These are phyloP conservation scores for Cryptosporidium sp. DNA, from an alignment of 169 alveolate species.

Conservation along the genomic window DNA sequence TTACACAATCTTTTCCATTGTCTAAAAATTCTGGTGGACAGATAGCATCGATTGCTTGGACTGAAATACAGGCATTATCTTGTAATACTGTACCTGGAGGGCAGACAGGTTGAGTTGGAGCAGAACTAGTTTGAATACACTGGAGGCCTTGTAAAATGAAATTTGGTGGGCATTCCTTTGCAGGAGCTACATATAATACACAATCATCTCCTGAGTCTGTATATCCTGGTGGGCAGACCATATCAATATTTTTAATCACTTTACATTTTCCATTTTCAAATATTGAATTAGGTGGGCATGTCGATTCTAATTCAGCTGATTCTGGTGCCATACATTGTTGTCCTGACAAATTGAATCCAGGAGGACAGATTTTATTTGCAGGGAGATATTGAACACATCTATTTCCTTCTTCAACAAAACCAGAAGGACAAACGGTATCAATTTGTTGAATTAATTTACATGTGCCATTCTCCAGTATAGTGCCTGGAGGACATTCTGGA, in stretches of 20 bases:
- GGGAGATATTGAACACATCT: slow-evolving; percentile 75
- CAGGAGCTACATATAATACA: slow-evolving; percentile 75
- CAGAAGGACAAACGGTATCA: slow-evolving; percentile 75
- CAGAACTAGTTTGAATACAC: slow-evolving; percentile 61
- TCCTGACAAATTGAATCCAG: slow-evolving; percentile 71
- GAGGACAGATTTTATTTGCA: slow-evolving; percentile 74
- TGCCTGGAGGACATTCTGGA: slow-evolving; percentile 77
- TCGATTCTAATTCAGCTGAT: slow-evolving; percentile 61
- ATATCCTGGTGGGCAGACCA: slow-evolving; percentile 76
- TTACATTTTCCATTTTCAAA: slow-evolving; percentile 73
- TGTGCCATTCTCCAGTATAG: slow-evolving; percentile 72
- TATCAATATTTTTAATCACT: slow-evolving; percentile 71
- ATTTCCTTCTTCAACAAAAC: slow-evolving; percentile 76
- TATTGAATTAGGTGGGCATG: slow-evolving; percentile 66
- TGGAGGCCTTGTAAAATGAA: slow-evolving; percentile 70
- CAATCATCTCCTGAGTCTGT: slow-evolving; percentile 76
- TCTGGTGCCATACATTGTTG: slow-evolving; percentile 77
- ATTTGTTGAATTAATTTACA: slow-evolving; percentile 73
- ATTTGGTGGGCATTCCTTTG: slow-evolving; percentile 73
- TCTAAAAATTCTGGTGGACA: slow-evolving; percentile 76
- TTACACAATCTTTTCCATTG: slow-evolving; percentile 71
- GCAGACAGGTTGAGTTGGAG: slow-evolving; percentile 74
- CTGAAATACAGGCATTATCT: slow-evolving; percentile 70
- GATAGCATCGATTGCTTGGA: slow-evolving; percentile 70
- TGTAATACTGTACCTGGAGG: slow-evolving; percentile 72